phyloP scores from a whole-genome alignment of 257 asterid genomes.

The Nicotiana tomentosiformis region DNA sequence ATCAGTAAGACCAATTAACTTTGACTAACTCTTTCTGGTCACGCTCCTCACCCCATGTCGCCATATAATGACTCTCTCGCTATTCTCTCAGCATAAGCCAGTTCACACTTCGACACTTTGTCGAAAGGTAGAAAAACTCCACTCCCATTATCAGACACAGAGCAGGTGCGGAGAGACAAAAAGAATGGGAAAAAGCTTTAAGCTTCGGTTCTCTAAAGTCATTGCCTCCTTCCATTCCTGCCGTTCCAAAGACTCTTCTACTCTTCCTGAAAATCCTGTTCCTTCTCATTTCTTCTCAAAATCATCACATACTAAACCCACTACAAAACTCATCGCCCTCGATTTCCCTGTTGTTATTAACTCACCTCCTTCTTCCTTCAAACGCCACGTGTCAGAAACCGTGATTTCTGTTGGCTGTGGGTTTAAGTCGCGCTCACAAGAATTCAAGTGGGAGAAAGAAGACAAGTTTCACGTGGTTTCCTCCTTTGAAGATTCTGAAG shows the following conservation, averaged over 20 bases:
- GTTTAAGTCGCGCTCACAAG: conserved; percentile 7
- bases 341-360: conserved; percentile 1
- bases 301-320: background rate
- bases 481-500: conserved; percentile 24
- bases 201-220: conserved; percentile 43
- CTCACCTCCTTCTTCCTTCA: conserved; percentile 18
- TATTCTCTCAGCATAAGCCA: conserved; percentile 8
- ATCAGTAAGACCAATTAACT: background rate
- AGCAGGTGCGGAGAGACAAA: background rate
- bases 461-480: conserved; percentile 68
- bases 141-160: background rate
- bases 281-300: conserved; percentile 31
- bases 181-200: conserved; percentile 23
- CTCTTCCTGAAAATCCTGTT: conserved; percentile 50
- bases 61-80: conserved; percentile 9
- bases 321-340: background rate
- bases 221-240: conserved; percentile 62
- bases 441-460: conserved; percentile 50
- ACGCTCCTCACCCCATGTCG: background rate
- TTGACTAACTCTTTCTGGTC: background rate
- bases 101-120: conserved; percentile 8
- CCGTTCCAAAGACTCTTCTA: conserved; percentile 59
- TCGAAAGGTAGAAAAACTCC: background rate
- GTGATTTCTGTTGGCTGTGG: conserved; percentile 18
- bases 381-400: conserved; percentile 19